Evolutionary conservation across 306 rosid species (phyloP).

Genomic region (Hippophae rhamnoides): DNA sequence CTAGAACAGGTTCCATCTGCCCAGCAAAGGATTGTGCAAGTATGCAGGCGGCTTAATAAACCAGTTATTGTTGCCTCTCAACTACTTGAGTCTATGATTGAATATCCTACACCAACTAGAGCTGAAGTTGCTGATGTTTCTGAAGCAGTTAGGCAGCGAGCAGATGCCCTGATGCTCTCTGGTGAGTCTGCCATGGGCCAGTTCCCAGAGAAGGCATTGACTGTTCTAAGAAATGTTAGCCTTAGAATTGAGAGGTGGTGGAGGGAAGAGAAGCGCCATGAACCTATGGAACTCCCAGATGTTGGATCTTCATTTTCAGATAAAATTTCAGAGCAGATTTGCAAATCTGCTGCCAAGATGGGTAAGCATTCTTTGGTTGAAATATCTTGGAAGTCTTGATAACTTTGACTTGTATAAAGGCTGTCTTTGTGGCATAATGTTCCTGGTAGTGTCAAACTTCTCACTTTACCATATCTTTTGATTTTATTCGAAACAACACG

Average conservation of each 20-base stretch:
- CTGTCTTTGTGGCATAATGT: too few relatives aligned
- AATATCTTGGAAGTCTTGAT: constrained; percentile 4
- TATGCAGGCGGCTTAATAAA: constrained; percentile 89
- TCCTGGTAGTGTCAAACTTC: too few relatives aligned
- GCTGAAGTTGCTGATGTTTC: constrained; percentile 99
- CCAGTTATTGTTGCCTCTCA: constrained; percentile 99
- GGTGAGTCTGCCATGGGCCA: constrained; percentile 99
- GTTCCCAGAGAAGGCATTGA: constrained; percentile 87
- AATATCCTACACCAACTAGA: constrained; percentile 96
- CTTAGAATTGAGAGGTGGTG: constrained; percentile 97
- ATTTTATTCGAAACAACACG: too few relatives aligned
- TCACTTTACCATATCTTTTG: too few relatives aligned
- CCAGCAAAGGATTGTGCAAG: constrained; percentile 84
- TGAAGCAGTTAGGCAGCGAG: constrained; percentile 97
- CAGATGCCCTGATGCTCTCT: constrained; percentile 99
- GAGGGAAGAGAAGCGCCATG: constrained; percentile 92
- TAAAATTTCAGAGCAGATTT: constrained; percentile 82
- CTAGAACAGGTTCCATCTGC: constrained; percentile 94
- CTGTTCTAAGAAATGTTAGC: constrained; percentile 93
- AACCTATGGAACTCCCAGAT: constrained; percentile 59
- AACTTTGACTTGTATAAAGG: too few relatives aligned
- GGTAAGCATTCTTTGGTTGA: constrained; percentile 44
- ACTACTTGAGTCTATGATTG: constrained; percentile 95
- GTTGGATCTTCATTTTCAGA: constrained; percentile 76
- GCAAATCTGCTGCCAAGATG: constrained; percentile 96